Conservation (phyloP, 805 yeast genomes). For the Wickerhamiella qilinensis region DNA sequence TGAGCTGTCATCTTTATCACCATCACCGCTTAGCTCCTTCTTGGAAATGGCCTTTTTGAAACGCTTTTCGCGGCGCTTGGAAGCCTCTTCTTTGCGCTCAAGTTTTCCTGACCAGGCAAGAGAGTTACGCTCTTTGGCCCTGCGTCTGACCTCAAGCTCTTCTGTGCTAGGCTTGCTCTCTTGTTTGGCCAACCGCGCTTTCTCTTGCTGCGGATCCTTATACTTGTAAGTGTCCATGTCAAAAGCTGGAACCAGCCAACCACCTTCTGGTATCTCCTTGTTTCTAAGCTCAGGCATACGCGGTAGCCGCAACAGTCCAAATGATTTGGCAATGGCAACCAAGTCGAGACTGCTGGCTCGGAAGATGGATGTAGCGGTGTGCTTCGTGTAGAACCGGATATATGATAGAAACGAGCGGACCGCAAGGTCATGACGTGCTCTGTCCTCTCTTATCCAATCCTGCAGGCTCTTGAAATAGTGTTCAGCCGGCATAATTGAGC, state of each 20-base stretch:
- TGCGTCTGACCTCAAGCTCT: constrained; percentile 3
- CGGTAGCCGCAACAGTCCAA: constrained; percentile 73
- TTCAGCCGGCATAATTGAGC: background rate
- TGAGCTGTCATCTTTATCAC: constrained; percentile 21
- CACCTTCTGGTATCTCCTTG: constrained; percentile 42
- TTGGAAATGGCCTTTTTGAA: constrained; percentile 42
- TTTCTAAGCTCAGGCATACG: constrained; percentile 78
- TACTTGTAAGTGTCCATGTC: constrained; percentile 57
- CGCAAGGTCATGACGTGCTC: constrained; percentile 71
- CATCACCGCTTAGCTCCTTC: constrained; percentile 23
- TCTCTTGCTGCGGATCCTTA: constrained; percentile 48
- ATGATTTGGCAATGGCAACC: constrained; percentile 52
- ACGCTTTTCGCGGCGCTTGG: constrained; percentile 50
- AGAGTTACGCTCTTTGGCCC: constrained; percentile 24
- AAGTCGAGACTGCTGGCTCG: constrained; percentile 58
- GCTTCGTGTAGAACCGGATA: constrained; percentile 72
- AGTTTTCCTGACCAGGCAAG: constrained; percentile 68
- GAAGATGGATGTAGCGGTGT: constrained; percentile 76
- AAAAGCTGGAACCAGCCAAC: constrained; percentile 52
- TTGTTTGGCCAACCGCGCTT: constrained; percentile 39
- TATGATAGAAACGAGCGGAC: constrained; percentile 70
- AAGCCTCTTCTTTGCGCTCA: constrained; percentile 44
- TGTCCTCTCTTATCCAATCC: constrained; percentile 51
- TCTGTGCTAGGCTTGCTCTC: constrained; percentile 24
- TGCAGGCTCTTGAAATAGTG: constrained; percentile 19